phyloP scores from a whole-genome alignment of 257 asterid genomes.

The Solanum chiquidenum region DNA sequence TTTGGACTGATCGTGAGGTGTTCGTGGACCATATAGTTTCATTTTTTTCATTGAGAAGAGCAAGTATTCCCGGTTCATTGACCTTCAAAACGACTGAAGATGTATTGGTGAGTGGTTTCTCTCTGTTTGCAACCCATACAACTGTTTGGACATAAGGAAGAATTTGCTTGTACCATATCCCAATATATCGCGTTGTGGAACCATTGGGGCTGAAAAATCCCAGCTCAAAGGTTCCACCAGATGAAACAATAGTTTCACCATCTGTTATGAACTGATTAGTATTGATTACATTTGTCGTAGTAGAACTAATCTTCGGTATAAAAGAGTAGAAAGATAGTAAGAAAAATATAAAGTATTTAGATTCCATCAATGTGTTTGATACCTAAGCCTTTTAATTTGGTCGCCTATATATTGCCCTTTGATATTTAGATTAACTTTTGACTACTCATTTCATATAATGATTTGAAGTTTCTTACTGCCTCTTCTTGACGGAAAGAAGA shows the following conservation, averaged over 20 bases:
- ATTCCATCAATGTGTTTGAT: not conserved
- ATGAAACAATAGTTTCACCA: conserved; percentile 23
- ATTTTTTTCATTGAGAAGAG: not conserved
- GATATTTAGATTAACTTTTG: not conserved
- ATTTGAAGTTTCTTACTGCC: not conserved
- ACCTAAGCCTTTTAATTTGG: not conserved
- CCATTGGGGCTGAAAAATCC: not conserved
- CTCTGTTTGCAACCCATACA: not conserved
- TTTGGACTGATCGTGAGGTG: not conserved
- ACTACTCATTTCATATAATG: not conserved
- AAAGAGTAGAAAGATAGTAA: not conserved
- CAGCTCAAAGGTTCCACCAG: not conserved
- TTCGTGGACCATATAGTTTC: conserved; percentile 16
- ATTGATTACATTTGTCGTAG: conserved; percentile 1
- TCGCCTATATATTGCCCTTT: not conserved
- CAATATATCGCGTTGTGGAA: not conserved
- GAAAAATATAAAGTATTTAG: not conserved
- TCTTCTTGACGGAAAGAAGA: not conserved
- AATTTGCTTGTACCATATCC: conserved; percentile 2
- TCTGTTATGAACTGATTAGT: conserved; percentile 3
- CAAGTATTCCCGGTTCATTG: not conserved
- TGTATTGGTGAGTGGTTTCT: not conserved
- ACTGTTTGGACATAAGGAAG: not conserved
- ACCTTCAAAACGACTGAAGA: not conserved
- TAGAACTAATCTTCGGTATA: not conserved